Evolutionary conservation across 768 basidiomycete species (phyloP).

Genomic region (Inosperma sp.): DNA sequence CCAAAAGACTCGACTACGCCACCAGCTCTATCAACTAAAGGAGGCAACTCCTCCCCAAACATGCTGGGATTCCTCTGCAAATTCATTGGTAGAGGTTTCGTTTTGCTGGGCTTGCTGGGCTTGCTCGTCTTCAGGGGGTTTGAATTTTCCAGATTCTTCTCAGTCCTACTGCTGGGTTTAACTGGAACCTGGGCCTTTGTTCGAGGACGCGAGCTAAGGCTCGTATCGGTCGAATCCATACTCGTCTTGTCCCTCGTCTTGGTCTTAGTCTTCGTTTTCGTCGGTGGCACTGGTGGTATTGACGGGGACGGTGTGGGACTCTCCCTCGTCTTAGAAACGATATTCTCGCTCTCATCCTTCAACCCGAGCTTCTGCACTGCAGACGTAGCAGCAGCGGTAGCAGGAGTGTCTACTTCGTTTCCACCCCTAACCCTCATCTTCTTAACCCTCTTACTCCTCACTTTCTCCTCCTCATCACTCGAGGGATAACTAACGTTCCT

Average conservation of each 20-base stretch:
- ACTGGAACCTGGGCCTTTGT: no score
- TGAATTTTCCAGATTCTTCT: constrained; percentile 10
- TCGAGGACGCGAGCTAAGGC: no score
- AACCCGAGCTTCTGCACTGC: not conserved
- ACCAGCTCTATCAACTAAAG: constrained; percentile 32
- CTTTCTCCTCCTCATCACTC: constrained; percentile 74
- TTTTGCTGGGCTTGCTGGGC: not conserved
- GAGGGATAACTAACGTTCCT: constrained; percentile 45
- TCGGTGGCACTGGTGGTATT: no score
- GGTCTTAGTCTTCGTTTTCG: no score
- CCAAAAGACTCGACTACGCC: constrained; percentile 11
- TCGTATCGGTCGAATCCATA: no score
- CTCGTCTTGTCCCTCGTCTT: no score
- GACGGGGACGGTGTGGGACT: no score
- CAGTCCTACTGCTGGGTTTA: constrained; percentile 3
- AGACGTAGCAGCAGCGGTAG: not conserved
- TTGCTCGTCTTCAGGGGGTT: constrained; percentile 7
- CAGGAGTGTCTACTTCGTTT: not conserved
- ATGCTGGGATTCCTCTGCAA: constrained; percentile 59
- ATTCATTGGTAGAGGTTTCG: constrained; percentile 40
- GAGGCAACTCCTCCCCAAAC: constrained; percentile 54
- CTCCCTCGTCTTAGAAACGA: not conserved
- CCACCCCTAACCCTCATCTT: constrained; percentile 39
- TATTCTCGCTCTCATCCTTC: not conserved
- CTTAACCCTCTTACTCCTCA: constrained; percentile 56